Evolutionary conservation across 768 basidiomycete genomes (phyloP).

Genomic region (Panus rudis): DNA sequence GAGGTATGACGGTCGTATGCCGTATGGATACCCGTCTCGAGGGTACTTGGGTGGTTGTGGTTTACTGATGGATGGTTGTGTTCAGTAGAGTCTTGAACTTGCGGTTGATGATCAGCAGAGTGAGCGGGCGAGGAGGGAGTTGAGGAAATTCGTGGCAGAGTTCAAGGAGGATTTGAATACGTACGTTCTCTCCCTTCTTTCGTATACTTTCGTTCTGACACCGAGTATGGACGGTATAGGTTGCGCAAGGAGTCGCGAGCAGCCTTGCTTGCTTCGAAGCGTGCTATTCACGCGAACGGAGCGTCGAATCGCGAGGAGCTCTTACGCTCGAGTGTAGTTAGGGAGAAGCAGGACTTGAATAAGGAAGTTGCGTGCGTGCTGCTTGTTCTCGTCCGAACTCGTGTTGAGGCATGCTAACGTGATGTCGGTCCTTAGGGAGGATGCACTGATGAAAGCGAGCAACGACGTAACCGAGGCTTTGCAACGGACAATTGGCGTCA

Average conservation of each 20-base stretch:
- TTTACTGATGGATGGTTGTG: too few species aligned
- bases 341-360: slow-evolving; percentile 40
- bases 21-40: background rate
- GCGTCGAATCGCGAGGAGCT: slow-evolving; percentile 65
- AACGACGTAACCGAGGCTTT: slow-evolving; percentile 85
- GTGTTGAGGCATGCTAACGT: background rate
- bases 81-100: slow-evolving; percentile 54
- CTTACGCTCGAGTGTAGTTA: slow-evolving; percentile 41
- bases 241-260: slow-evolving; percentile 56
- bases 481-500: slow-evolving; percentile 72
- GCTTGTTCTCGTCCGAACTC: background rate
- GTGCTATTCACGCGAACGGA: slow-evolving; percentile 54
- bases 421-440: slow-evolving; percentile 44
- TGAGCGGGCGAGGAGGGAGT: slow-evolving; percentile 41
- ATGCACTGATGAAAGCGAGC: slow-evolving; percentile 83
- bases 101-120: slow-evolving; percentile 67
- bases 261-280: slow-evolving; percentile 70
- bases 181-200: slow-evolving; percentile 33
- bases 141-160: slow-evolving; percentile 43
- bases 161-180: slow-evolving; percentile 39
- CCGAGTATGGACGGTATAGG: slow-evolving; percentile 26
- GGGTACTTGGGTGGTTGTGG: too few species aligned
- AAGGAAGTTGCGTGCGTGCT: slow-evolving; percentile 58
- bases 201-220: background rate
- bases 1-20: slow-evolving; percentile 39